Evolutionary conservation across 2,329 filamentous ascomycete species (phyloP).

Genomic region (Sclerotinia minor): DNA sequence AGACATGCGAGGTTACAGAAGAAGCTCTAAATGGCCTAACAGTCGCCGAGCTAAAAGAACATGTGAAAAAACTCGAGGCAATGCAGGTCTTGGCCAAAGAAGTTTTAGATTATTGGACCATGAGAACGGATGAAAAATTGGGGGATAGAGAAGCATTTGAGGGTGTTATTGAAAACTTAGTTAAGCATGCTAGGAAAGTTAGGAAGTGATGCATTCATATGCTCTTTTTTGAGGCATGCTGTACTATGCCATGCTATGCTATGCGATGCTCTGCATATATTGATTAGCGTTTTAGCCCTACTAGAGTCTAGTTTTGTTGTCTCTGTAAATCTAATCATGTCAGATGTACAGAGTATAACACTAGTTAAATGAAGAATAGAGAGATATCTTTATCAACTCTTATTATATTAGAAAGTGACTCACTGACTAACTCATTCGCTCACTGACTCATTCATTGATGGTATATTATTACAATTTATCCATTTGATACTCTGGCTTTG

Average conservation of each 20-base stretch:
- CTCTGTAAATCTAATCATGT: background rate
- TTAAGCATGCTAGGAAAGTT: constrained; percentile 84
- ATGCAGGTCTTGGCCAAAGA: constrained; percentile 72
- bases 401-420: background rate
- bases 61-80: constrained; percentile 68
- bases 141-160: constrained; percentile 93
- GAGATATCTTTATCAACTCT: background rate
- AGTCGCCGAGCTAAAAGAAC: constrained; percentile 69
- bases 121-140: constrained; percentile 79
- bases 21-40: constrained; percentile 80
- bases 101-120: constrained; percentile 85
- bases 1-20: constrained; percentile 80
- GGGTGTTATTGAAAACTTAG: constrained; percentile 93
- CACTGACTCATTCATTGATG: too few relatives aligned
- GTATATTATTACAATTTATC: too few relatives aligned
- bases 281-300: background rate
- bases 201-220: constrained; percentile 58
- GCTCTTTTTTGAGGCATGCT: background rate
- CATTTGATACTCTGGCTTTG: too few relatives aligned
- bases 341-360: background rate
- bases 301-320: background rate
- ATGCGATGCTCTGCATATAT: background rate
- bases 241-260: background rate
- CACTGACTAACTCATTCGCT: background rate
- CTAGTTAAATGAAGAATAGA: background rate